These are phyloP conservation scores for Mrakia blollopis DNA, from an alignment of 768 basidiomycete genomes.

Conservation along the genomic window DNA sequence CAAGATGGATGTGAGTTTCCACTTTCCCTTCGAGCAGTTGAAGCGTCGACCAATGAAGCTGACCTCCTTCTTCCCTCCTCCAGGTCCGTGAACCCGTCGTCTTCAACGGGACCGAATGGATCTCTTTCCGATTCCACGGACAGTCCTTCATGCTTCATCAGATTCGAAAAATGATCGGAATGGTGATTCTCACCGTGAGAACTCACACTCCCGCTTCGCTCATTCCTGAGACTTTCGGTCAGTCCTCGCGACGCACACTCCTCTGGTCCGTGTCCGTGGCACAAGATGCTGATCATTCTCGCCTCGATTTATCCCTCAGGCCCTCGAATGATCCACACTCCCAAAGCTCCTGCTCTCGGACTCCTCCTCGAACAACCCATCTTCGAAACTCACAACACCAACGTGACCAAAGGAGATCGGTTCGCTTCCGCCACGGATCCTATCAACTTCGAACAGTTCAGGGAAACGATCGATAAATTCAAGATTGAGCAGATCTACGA, in stretches of 20 bases:
- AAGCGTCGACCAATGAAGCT: not conserved
- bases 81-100: conserved; percentile 81
- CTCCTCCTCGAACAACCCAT: conserved; percentile 68
- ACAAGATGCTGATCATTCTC: no score
- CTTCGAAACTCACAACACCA: conserved; percentile 48
- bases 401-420: conserved; percentile 36
- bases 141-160: conserved; percentile 99
- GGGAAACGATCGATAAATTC: conserved; percentile 68
- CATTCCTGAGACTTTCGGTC: conserved; percentile 64
- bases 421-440: conserved; percentile 45
- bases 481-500: conserved; percentile 81
- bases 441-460: conserved; percentile 66
- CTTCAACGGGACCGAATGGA: conserved; percentile 89
- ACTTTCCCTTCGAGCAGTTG: not conserved
- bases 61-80: not conserved
- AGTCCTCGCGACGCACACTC: conserved; percentile 38
- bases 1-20: conserved; percentile 60
- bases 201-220: conserved; percentile 68
- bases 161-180: conserved; percentile 86
- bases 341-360: conserved; percentile 93
- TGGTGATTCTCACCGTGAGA: conserved; percentile 70
- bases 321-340: conserved; percentile 69
- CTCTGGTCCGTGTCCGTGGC: no score
- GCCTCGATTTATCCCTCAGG: conserved; percentile 4
- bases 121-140: conserved; percentile 81